phyloP scores from a whole-genome alignment of 441 rosid genomes.

The Melastoma candidum region DNA sequence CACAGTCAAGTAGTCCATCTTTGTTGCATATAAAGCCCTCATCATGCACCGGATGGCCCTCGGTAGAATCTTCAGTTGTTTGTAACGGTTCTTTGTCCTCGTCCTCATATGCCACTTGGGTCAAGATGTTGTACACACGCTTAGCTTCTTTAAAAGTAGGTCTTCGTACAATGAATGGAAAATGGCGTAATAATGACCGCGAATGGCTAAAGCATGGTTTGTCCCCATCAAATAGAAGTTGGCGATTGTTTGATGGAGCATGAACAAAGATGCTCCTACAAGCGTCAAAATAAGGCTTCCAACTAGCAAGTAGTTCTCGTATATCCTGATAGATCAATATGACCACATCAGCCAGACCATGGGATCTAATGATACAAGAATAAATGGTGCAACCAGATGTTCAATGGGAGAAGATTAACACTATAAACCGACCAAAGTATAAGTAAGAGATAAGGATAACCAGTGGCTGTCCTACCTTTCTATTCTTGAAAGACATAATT shows the following conservation, averaged over 20 bases:
- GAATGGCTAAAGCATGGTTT: conserved; percentile 61
- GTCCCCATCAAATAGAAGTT: conserved; percentile 59
- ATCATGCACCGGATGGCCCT: conserved; percentile 15
- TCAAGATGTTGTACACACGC: conserved; percentile 57
- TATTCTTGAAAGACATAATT: no score
- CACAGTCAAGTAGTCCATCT: conserved; percentile 19
- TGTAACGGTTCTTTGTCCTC: conserved; percentile 34
- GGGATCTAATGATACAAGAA: no score
- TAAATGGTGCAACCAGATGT: no score
- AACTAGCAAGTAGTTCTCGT: conserved; percentile 72
- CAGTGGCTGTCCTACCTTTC: no score
- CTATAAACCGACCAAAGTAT: no score
- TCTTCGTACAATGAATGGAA: conserved; percentile 67
- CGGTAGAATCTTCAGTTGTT: conserved; percentile 18
- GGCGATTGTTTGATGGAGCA: conserved; percentile 83
- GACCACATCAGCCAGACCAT: no score
- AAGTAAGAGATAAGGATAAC: no score
- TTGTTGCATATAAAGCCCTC: conserved; percentile 13
- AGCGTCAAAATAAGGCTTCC: conserved; percentile 92
- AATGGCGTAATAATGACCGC: conserved; percentile 35
- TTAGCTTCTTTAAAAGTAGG: conserved; percentile 88
- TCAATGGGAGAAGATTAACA: no score
- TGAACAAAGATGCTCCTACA: conserved; percentile 58
- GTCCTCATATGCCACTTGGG: conserved; percentile 50
- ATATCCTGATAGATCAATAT: conserved; percentile 40